Percentiles rank a stretch among this genome's conserved stretches.
These are phyloP conservation scores for Sporothrix sp. DNA, from an alignment of 2,329 filamentous ascomycete genomes.

Conservation along the genomic window DNA sequence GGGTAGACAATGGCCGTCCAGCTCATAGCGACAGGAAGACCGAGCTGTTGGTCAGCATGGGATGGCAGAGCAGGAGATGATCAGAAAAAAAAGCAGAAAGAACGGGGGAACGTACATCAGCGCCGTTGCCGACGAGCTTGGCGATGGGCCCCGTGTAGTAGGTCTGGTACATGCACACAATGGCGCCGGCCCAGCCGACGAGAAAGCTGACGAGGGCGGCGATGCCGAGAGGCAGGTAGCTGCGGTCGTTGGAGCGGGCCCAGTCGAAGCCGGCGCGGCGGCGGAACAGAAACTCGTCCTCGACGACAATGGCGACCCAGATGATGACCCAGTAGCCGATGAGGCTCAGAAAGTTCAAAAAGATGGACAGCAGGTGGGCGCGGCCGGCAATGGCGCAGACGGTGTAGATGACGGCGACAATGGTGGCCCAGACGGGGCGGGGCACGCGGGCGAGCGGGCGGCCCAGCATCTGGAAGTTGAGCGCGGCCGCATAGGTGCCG, in stretches of 20 bases:
- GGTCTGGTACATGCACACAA: conserved; percentile 59
- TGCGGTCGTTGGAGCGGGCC: conserved; percentile 49
- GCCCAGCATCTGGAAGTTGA: conserved; percentile 60
- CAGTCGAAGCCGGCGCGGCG: conserved; percentile 45
- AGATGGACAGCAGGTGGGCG: conserved; percentile 50
- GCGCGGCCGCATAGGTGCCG: conserved; percentile 52
- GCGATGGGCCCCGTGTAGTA: conserved; percentile 54
- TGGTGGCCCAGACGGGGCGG: conserved; percentile 54
- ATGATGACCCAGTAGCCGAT: conserved; percentile 64
- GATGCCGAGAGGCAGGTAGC: conserved; percentile 50
- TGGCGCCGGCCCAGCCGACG: conserved; percentile 54
- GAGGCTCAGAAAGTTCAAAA: conserved; percentile 58
- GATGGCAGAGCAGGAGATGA: neutral
- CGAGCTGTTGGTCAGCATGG: conserved; percentile 14
- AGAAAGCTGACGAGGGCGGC: conserved; percentile 53
- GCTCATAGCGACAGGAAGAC: conserved; percentile 20
- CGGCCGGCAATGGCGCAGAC: conserved; percentile 56
- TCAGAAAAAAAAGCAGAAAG: neutral
- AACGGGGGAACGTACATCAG: conserved; percentile 12
- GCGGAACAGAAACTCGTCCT: conserved; percentile 55
- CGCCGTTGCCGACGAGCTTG: conserved; percentile 17
- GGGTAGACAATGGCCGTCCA: conserved; percentile 21
- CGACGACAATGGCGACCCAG: conserved; percentile 52
- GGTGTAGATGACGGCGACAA: conserved; percentile 52
- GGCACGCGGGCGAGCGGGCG: conserved; percentile 48